Evolutionary conservation across 257 asterid genomes (phyloP), one percentile per base, ranked within the genome.

Genomic region (Fraxinus excelsior): DNA sequence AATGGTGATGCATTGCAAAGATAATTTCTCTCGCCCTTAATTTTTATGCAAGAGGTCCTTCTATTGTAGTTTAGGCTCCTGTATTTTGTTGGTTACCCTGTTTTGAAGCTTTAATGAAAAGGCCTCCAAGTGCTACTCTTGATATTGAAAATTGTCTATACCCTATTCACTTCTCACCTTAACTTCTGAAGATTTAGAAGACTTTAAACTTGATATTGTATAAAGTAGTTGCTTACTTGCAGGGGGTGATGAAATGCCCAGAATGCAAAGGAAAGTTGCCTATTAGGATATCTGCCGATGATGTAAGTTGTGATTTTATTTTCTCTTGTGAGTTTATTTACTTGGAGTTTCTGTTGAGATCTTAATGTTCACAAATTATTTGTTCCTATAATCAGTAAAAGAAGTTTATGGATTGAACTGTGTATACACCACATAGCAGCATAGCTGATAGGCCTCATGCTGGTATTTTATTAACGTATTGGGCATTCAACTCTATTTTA

Each of bases 171-270:
- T 67, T 65, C 71, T 72, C 14, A n/a, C 35, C 69, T 56, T 73
- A 56, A 56, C 80, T 76, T 16, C 35, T 51, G 25, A 8, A 49
- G 38, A 69, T 66, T 25, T 76, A 32, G 35, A 82, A 75, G 7
- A 58, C 18, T 38, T 69, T 44, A 25, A 79, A 56, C 68, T 62
- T 81, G 79, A 73, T 76, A 67, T 73, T 70, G 70, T 73, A 12
- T 34, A 28, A 71, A 71, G 53, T 78, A 23, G 62, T 38, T 80
- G 80, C 73, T 84, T 80, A 70, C 79, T 78, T 84, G 84, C 92
- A 95, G 99, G 99, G 99, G 58, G 98, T 88, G 85, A 95, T 95
- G 97, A 91, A 86, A 84, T 95, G 99, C 80, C 97, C 99, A 66
- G 97, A 95, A 82, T 95, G 99, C 88, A 87, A 90, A 88, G 93